These are phyloP conservation scores for Venturiaceae sp. DNA, from an alignment of 2,329 filamentous ascomycete genomes.

Conservation along the genomic window DNA sequence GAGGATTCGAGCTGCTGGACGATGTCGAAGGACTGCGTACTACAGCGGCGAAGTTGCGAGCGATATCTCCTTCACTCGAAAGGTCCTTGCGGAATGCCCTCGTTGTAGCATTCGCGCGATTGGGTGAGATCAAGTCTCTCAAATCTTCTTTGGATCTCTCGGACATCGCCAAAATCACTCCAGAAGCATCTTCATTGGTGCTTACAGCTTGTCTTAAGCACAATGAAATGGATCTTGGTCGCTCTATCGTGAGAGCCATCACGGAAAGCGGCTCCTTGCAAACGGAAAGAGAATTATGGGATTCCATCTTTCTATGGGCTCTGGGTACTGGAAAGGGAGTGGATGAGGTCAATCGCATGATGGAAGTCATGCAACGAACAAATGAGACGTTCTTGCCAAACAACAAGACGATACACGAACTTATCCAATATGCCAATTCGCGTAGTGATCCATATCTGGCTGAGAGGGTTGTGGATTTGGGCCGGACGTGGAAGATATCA, in stretches of 20 bases:
- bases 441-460: slow-evolving; percentile 61
- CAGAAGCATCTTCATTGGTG: neutral
- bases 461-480: slow-evolving; percentile 62
- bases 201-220: slow-evolving; percentile 2
- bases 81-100: neutral
- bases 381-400: slow-evolving; percentile 42
- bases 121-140: neutral
- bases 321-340: slow-evolving; percentile 61
- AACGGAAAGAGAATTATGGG: slow-evolving; percentile 49
- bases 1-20: neutral
- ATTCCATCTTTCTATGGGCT: slow-evolving; percentile 67
- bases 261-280: slow-evolving; percentile 10
- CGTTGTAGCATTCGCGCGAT: neutral
- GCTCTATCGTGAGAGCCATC: slow-evolving; percentile 41
- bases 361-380: slow-evolving; percentile 52
- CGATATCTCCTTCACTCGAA: neutral
- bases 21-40: neutral
- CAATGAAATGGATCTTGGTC: slow-evolving; percentile 51
- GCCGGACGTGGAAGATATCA: slow-evolving; percentile 52
- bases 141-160: neutral
- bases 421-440: slow-evolving; percentile 65
- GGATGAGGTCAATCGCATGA: slow-evolving; percentile 64
- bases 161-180: neutral
- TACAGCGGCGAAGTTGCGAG: neutral
- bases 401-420: slow-evolving; percentile 62